A percentile compares a stretch with the other conserved stretches of the same genome.
These are phyloP conservation scores for Amylocarpus encephaloides DNA, from an alignment of 2,329 filamentous ascomycete genomes.

Conservation along the genomic window DNA sequence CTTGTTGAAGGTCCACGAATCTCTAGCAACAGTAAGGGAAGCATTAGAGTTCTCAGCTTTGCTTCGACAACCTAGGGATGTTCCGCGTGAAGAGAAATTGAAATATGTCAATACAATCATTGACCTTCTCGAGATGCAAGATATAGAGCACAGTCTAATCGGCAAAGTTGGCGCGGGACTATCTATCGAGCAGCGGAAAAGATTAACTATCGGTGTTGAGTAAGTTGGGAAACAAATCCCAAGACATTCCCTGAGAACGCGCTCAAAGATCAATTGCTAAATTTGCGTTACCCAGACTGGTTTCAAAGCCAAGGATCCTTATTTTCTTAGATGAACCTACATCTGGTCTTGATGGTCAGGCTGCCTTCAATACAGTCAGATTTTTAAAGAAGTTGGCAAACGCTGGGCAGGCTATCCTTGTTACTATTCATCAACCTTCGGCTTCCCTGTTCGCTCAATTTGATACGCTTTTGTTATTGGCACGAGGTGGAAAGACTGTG, in stretches of 20 bases:
- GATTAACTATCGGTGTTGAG: slow-evolving; percentile 53
- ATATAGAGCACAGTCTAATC: slow-evolving; percentile 57
- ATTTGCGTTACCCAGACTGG: no score
- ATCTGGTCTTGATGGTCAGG: slow-evolving; percentile 53
- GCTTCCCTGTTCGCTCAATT: slow-evolving; percentile 46
- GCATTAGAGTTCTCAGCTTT: slow-evolving; percentile 47
- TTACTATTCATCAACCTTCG: slow-evolving; percentile 46
- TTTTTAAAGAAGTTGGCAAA: slow-evolving; percentile 53
- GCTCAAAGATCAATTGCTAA: no score
- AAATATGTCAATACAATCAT: slow-evolving; percentile 72
- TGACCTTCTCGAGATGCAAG: slow-evolving; percentile 54
- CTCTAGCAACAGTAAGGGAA: slow-evolving; percentile 58
- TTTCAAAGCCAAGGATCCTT: slow-evolving; percentile 47
- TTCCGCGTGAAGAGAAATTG: slow-evolving; percentile 55
- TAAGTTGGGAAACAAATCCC: no score
- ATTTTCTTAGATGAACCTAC: slow-evolving; percentile 55
- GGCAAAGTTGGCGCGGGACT: slow-evolving; percentile 51
- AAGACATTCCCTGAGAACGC: no score
- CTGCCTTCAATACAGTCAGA: slow-evolving; percentile 52
- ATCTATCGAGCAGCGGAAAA: slow-evolving; percentile 53
- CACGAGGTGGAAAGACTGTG: slow-evolving; percentile 54
- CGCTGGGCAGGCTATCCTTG: slow-evolving; percentile 43
- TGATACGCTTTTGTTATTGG: slow-evolving; percentile 55
- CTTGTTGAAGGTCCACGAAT: no score
- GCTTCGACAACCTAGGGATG: not conserved